Percentiles rank a stretch among this genome's conserved stretches.
phyloP scores from a whole-genome alignment of 345 rosid species.

The Microcos paniculata region DNA sequence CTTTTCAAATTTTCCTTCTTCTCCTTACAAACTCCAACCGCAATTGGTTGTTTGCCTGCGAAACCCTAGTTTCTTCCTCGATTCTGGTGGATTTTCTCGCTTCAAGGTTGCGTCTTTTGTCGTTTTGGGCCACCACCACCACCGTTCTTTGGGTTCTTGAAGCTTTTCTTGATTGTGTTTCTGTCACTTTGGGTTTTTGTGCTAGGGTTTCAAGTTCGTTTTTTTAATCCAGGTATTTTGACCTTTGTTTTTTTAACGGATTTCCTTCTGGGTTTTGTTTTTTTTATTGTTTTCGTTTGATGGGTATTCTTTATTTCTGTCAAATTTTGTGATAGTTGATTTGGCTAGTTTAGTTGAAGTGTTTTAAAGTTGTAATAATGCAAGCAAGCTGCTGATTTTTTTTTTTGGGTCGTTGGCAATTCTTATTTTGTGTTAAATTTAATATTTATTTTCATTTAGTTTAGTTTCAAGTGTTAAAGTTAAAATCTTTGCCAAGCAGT shows the following conservation, averaged over 20 bases:
- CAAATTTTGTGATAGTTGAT: background rate
- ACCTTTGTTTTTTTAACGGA: background rate
- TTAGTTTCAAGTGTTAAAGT: background rate
- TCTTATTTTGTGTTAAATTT: background rate
- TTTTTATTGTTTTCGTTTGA: background rate
- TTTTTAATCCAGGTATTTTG: conserved; percentile 15
- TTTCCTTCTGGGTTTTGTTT: background rate
- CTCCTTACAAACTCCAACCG: background rate
- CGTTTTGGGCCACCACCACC: conserved; percentile 17
- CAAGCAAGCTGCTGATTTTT: background rate
- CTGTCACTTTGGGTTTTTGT: background rate
- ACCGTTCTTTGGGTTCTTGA: conserved; percentile 1
- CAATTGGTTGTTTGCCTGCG: background rate
- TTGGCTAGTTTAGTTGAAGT: background rate
- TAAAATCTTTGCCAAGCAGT: background rate
- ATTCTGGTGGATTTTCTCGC: background rate
- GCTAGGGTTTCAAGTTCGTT: conserved; percentile 6
- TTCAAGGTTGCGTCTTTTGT: background rate
- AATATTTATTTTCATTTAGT: background rate
- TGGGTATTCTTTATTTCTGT: background rate
- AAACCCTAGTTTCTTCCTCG: conserved; percentile 20
- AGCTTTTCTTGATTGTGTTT: background rate
- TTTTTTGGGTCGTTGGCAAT: background rate
- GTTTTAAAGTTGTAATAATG: background rate
- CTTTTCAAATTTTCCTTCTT: conserved; percentile 17